These are phyloP conservation scores for Sporothrix schenckii DNA, from an alignment of 2,329 filamentous ascomycete species.

Conservation along the genomic window DNA sequence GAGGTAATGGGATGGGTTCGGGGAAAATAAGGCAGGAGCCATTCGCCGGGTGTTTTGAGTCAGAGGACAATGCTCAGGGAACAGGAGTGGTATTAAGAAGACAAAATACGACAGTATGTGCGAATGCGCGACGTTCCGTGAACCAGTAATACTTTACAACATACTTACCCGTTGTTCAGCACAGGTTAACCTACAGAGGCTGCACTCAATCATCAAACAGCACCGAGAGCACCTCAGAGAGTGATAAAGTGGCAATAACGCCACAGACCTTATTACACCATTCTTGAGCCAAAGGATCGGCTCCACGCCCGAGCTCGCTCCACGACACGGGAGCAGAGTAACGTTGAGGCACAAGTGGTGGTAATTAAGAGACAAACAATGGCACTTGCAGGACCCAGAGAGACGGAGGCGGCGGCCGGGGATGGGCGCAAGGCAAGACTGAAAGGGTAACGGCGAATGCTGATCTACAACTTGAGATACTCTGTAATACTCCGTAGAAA, in stretches of 20 bases:
- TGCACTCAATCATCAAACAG: neutral
- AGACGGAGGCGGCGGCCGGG: slow-evolving; percentile 16
- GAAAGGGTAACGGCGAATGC: slow-evolving; percentile 8
- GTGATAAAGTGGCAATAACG: slow-evolving; percentile 4
- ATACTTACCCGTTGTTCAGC: neutral
- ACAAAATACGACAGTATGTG: neutral
- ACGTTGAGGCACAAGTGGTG: slow-evolving; percentile 17
- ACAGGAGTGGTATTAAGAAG: neutral
- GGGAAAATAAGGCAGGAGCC: slow-evolving; percentile 28
- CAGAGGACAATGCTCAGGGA: neutral
- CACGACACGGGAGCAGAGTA: slow-evolving; percentile 27
- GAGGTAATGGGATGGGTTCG: slow-evolving; percentile 33
- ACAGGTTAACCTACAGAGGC: neutral
- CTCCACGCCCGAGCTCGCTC: slow-evolving; percentile 4
- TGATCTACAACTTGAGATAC: neutral
- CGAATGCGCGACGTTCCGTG: neutral
- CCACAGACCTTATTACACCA: neutral
- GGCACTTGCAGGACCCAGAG: neutral
- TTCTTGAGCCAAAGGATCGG: neutral
- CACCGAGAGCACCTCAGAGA: neutral
- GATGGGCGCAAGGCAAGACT: slow-evolving; percentile 1
- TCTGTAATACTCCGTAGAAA: too few species aligned
- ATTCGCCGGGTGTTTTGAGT: slow-evolving; percentile 20
- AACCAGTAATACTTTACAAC: neutral
- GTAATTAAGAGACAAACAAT: neutral